A percentile compares a stretch with the other conserved stretches of the same genome.
phyloP scores from a whole-genome alignment of 2,329 filamentous ascomycete species.

The Monosporascus sp. region DNA sequence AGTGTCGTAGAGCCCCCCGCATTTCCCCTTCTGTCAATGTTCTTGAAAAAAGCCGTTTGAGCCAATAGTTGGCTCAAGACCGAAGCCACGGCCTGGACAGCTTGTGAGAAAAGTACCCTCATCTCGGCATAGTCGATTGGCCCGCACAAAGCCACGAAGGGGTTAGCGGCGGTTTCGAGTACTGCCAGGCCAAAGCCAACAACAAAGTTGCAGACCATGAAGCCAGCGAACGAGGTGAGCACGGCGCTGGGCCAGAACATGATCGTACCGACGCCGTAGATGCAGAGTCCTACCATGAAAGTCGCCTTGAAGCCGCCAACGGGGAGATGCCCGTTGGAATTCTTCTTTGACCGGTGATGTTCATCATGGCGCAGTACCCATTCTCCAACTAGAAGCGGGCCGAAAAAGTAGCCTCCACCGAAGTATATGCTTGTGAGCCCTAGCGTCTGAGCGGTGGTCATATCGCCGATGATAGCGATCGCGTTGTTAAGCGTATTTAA shows the following conservation, averaged over 20 bases:
- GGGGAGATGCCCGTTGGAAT: conserved; percentile 32
- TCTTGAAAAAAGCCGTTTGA: conserved; percentile 67
- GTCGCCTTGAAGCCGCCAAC: conserved; percentile 71
- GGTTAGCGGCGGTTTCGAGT: conserved; percentile 77
- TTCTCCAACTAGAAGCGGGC: conserved; percentile 63
- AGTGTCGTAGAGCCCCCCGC: conserved; percentile 44
- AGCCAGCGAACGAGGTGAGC: conserved; percentile 69
- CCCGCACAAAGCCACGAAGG: conserved; percentile 67
- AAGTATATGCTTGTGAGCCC: conserved; percentile 69
- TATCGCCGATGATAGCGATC: conserved; percentile 58
- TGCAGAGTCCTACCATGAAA: conserved; percentile 70
- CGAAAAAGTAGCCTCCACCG: conserved; percentile 64
- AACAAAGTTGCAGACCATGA: conserved; percentile 69
- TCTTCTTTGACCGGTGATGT: conserved; percentile 44
- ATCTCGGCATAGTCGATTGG: conserved; percentile 69
- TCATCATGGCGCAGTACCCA: conserved; percentile 67
- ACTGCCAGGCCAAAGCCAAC: conserved; percentile 73
- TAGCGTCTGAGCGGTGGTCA: conserved; percentile 58
- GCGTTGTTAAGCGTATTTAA: conserved; percentile 75
- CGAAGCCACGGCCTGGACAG: conserved; percentile 69
- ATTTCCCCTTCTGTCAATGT: conserved; percentile 36
- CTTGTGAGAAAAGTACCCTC: conserved; percentile 71
- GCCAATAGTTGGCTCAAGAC: conserved; percentile 69
- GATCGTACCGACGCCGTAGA: conserved; percentile 73
- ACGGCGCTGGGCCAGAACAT: conserved; percentile 83